Evolutionary conservation across 2,329 filamentous ascomycete genomes (phyloP), one percentile per base, ranked within the genome.

Genomic region (Epichloe elymi): DNA sequence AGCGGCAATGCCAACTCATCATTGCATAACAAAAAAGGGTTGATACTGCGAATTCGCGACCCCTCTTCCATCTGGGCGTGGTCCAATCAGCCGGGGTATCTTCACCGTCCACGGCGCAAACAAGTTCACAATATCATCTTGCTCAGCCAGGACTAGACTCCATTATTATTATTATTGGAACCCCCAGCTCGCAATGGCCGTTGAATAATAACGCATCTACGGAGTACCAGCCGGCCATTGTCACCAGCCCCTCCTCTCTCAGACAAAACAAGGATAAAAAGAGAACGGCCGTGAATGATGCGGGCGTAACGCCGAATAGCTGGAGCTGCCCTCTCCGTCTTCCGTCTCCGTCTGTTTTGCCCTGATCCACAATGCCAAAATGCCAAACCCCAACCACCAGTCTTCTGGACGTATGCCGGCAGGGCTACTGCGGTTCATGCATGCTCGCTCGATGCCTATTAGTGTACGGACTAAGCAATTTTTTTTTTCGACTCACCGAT

Each of bases 1-100:
- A 43, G 59, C 62, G 67, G 77, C 75, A 79, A 68, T 85, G 82
- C 80, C 83, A 86, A 79, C 82, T 82, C 83, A 86, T 85, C 82
- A 80, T 68, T 85, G 81, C 83, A 83, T 86, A 74, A 75, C 0
- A 30, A 10, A 26, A 11, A 30, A 30, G 72, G 68, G 67, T 67
- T 67, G 14, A 45, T 39, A 30, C 8, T 10, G 49, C 38, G 48
- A 38, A 40, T 42, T 50, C 30, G 51, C 52, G 43, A 48, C 46
- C 51, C 51, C 54, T 51, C 53, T 44, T 54, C 23, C 17, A 12
- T 35, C 36, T 7, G 45, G 30, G 20, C 10, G 19, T 43, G 14
- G 48, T 39, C 58, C 59, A 61, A 61, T 61, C 59, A 61, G 43
- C 46, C 50, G 14, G 54, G 56, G 38, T 54, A 43, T 41, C 38